Base-by-base conservation (phyloP, 495 filamentous ascomycete species). In the Neurospora terricola region DNA sequence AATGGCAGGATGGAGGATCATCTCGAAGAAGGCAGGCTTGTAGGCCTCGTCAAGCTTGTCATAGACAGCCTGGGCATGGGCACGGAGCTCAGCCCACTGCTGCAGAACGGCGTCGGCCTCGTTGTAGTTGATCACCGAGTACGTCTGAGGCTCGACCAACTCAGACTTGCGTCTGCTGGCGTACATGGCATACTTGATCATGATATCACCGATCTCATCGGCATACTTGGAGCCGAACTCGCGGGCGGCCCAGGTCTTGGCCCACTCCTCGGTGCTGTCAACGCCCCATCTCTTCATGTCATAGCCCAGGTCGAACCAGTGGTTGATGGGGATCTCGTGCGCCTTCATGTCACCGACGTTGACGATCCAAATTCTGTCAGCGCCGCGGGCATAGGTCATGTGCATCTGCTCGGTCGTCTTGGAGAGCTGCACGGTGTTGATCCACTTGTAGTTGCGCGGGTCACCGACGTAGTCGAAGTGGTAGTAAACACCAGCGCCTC, bases 291-390 rank as follows among this genome's bases (percentile, higher is more conserved):
- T 76, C 27, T 86, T 77, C 48, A 86, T 83, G 75, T 92, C 88
- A 76, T 92, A 93, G 4, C 88, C 91, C 69, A 93, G 78, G 73
- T 91, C 90, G 72, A 92, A 80, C 77, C 87, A 91, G 78, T 91
- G 89, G 74, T 81, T 88, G 77, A 93, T 90, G 39, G 91, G 90
- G 37, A 91, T 83, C 80, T 92, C 91, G 7, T 91, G 81, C 5
- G 88, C 87, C 78, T 92, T 92, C 69, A 93, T 81, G 76, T 94
- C 91, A 42, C 91, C 91, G 30, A 94, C 87, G 75, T 93, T 94
- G 77, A 93, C 89, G 54, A 93, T 86, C 91, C 91, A 93, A 73
- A 93, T 91, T 38, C 87, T 83, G 70, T 88, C 83, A 5, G 91
- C 91, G 34, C 88, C 84, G 39, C 90, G 83, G 21, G 86, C 80